These are phyloP conservation scores for Wickerhamomyces subpelliculosus DNA, from an alignment of 805 yeast species.

Conservation along the genomic window DNA sequence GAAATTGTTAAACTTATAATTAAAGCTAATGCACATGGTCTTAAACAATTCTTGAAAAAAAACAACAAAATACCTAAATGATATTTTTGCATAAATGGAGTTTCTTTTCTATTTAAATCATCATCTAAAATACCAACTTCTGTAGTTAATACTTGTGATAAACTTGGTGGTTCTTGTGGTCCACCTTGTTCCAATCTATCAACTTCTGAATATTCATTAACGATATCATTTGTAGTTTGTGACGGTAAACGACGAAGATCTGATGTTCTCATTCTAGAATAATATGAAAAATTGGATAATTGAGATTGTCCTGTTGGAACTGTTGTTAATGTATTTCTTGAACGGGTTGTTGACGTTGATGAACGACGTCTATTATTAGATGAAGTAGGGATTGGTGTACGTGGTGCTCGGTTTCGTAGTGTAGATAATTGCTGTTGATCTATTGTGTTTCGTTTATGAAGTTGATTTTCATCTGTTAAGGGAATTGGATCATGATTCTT, in stretches of 20 bases:
- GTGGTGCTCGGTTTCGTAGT: neutral
- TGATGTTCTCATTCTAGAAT: neutral
- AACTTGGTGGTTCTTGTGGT: constrained; percentile 1
- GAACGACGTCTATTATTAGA: neutral
- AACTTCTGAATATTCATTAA: constrained; percentile 30
- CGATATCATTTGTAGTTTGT: constrained; percentile 36
- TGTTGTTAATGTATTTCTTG: neutral
- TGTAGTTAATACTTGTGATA: constrained; percentile 10
- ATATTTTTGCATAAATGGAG: constrained; percentile 10
- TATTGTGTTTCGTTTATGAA: neutral
- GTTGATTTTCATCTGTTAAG: neutral
- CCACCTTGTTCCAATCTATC: constrained; percentile 2
- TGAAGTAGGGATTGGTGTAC: neutral
- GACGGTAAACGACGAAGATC: constrained; percentile 24
- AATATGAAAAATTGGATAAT: neutral
- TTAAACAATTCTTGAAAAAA: constrained; percentile 41
- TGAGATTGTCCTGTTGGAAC: neutral
- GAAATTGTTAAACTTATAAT: constrained; percentile 57
- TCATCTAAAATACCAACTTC: constrained; percentile 11
- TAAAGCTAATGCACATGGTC: constrained; percentile 72
- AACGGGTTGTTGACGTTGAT: neutral
- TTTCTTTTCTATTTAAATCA: constrained; percentile 9
- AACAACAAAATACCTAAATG: constrained; percentile 26
- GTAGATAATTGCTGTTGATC: neutral
- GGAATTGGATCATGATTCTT: neutral